phyloP scores from a whole-genome alignment of 169 alveolate species.

The Cryptosporidium andersoni region DNA sequence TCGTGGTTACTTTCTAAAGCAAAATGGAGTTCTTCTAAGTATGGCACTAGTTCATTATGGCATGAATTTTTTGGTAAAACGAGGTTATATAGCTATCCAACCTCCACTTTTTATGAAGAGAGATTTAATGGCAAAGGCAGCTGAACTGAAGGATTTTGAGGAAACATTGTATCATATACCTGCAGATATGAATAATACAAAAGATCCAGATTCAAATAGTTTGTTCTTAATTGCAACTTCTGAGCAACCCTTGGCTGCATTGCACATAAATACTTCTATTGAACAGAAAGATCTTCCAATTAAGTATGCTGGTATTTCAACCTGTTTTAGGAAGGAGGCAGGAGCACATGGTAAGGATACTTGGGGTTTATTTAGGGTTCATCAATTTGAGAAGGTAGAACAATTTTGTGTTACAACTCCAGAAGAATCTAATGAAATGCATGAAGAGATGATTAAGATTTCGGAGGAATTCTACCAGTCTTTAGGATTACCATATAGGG shows the following conservation, averaged over 20 bases:
- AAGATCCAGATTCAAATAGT: constrained; percentile 75
- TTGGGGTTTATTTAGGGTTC: constrained; percentile 98
- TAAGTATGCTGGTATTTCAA: constrained; percentile 95
- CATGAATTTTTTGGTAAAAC: constrained; percentile 85
- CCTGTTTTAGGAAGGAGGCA: constrained; percentile 99
- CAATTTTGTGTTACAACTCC: constrained; percentile 95
- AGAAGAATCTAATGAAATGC: constrained; percentile 85
- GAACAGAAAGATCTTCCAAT: constrained; percentile 87
- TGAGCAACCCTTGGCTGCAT: constrained; percentile 98
- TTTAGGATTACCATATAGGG: constrained; percentile 94
- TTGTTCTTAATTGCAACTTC: constrained; percentile 98
- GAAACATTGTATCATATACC: constrained; percentile 91
- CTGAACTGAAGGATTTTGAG: constrained; percentile 97
- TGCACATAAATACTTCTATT: constrained; percentile 87
- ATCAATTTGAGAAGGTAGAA: constrained; percentile 98
- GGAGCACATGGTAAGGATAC: constrained; percentile 99
- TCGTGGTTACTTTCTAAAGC: constrained; percentile 96
- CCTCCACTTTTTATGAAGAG: constrained; percentile 98
- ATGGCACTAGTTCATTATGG: constrained; percentile 96
- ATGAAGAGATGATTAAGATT: constrained; percentile 92
- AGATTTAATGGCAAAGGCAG: constrained; percentile 94
- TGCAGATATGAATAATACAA: constrained; percentile 41
- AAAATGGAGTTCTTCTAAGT: constrained; percentile 94
- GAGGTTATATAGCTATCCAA: constrained; percentile 95
- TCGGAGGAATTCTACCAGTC: constrained; percentile 96